These are phyloP conservation scores for Sapria himalayana DNA, from an alignment of 345 rosid species.

Conservation along the genomic window DNA sequence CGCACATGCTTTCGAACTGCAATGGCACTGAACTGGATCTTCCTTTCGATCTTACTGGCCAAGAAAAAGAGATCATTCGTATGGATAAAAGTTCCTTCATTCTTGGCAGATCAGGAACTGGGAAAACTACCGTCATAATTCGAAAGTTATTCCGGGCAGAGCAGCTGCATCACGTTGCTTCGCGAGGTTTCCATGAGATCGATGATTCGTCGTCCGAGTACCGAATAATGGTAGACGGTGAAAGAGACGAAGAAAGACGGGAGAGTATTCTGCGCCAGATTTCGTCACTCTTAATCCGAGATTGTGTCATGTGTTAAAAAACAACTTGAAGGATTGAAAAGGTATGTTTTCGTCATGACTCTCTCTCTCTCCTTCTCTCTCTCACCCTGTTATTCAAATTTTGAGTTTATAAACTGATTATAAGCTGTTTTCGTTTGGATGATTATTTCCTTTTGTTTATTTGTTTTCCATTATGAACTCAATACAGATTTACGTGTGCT, in stretches of 20 bases:
- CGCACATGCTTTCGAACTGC: conserved; percentile 18
- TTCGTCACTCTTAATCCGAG: conserved; percentile 32
- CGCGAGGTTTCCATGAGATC: conserved; percentile 8
- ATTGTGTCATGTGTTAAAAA: conserved; percentile 25
- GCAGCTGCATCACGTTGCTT: conserved; percentile 12
- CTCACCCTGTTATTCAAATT: no score
- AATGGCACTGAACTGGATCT: conserved; percentile 22
- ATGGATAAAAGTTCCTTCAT: conserved; percentile 23
- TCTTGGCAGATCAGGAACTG: conserved; percentile 38
- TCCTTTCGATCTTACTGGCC: conserved; percentile 30
- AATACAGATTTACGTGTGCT: conserved; percentile 16
- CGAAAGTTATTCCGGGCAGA: conserved; percentile 26
- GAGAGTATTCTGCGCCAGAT: conserved; percentile 17
- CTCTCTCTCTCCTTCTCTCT: no score
- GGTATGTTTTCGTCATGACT: conserved; percentile 13
- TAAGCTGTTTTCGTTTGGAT: background rate
- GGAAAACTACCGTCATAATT: conserved; percentile 33
- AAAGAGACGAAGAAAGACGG: conserved; percentile 5
- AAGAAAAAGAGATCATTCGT: conserved; percentile 19
- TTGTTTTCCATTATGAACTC: background rate
- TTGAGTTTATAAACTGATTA: no score
- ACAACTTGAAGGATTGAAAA: conserved; percentile 22
- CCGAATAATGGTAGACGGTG: no score
- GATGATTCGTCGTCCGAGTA: background rate
- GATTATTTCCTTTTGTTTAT: background rate